Evolutionary conservation across 1,284 basidiomycete species (phyloP).

Genomic region (Quambalaria eucalypti): DNA sequence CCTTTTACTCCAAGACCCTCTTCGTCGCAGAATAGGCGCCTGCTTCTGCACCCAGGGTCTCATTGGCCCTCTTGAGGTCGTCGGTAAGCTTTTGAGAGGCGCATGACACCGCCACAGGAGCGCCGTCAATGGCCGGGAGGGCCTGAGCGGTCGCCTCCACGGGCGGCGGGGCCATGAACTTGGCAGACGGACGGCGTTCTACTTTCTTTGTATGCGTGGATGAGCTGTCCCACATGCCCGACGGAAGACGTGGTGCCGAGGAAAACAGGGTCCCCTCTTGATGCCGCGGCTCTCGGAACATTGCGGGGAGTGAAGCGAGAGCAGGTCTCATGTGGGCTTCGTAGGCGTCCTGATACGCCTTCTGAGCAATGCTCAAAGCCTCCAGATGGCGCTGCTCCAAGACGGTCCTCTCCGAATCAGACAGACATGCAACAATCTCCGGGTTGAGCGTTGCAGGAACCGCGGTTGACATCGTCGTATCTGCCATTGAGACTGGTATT

Average conservation of each 20-base stretch:
- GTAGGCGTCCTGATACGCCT: not conserved
- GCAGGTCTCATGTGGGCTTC: not conserved
- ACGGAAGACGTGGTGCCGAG: too few relatives aligned
- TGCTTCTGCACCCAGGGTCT: not conserved
- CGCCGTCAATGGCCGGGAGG: not conserved
- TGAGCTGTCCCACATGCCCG: too few relatives aligned
- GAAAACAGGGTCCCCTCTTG: too few relatives aligned
- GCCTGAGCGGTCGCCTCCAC: not conserved
- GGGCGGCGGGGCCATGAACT: not conserved
- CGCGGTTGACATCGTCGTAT: not conserved
- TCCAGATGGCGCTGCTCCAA: not conserved
- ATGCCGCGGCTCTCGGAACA: too few relatives aligned
- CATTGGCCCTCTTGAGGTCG: not conserved
- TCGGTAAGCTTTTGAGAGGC: not conserved
- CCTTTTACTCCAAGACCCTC: not conserved
- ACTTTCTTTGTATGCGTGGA: too few relatives aligned
- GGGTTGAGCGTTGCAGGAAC: not conserved
- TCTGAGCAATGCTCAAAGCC: not conserved
- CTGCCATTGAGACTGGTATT: not conserved
- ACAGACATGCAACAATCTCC: not conserved
- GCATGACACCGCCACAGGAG: not conserved
- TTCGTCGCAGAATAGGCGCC: not conserved
- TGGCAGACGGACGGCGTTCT: not conserved
- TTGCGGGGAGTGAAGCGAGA: not conserved
- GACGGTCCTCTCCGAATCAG: not conserved